Base-by-base conservation (phyloP, 257 asterid species). In the Fraxinus pennsylvanica region DNA sequence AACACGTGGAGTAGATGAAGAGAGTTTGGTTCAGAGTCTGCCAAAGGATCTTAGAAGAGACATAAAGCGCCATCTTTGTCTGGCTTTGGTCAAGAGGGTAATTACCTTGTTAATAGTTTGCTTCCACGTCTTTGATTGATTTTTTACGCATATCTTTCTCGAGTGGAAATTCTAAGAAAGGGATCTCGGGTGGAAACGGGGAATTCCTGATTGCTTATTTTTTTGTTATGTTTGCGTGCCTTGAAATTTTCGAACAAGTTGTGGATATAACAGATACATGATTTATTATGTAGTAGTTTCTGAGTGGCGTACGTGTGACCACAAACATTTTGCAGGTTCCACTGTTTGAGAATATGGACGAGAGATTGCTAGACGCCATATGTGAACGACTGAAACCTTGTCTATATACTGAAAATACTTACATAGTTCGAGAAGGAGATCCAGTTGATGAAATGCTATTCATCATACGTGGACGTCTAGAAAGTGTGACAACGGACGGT, bases 391-490 rank as follows among this genome's bases (percentile, higher is more conserved):
- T 96, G 57, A 91, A 93, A 80, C 98, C 99, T 36, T 90, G 94
- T 74, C 76, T 96, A 35, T 93, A 85, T 91, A 96, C 97, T 0
- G 97, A 96, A 84, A 87, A 72, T 25, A 92, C 97, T 4, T 93
- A 93, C 82, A 88, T 96, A 13, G 98, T 96, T 47, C 91, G 98
- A n/a, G 99, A 96, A 87, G 99, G 99, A 22, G 99, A 96, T 78
- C 99, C 99, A 0, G 99, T 96, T 1, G 98, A 91, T 25, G 97
- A 96, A 87, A 96, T 96, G 99, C 91, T 93, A 75, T 96, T 96
- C 84, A 91, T 96, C 65, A 96, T 96, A 68, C 98, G 99, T 3
- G 99, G 99, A 68, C 98, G 93, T 38, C 93, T 95, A 6, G 99
- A 96, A 80, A 93, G 98, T 67, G 97, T 92, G 79, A 96, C 99